These are phyloP conservation scores for Polytrichum formosum DNA, from an alignment of 225 moss, liverwort and hornwort genomes.

Conservation along the genomic window DNA sequence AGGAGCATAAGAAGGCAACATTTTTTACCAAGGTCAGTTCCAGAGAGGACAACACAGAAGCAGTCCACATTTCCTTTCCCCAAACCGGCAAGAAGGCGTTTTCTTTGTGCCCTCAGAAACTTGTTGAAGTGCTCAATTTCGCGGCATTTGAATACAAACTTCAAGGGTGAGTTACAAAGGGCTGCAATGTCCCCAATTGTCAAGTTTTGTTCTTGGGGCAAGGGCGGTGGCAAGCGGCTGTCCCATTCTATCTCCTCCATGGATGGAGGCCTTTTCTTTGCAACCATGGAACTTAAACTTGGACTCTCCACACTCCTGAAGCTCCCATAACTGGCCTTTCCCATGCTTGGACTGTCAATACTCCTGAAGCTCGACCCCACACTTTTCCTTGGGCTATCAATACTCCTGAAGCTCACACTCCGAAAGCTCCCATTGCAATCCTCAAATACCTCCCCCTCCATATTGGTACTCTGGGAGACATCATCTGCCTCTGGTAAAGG, in stretches of 20 bases:
- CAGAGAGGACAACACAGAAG: constrained; percentile 45
- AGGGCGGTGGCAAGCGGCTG: constrained; percentile 21
- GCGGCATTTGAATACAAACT: constrained; percentile 53
- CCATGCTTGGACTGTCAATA: constrained; percentile 16
- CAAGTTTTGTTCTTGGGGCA: constrained; percentile 27
- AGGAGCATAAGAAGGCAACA: too few relatives aligned
- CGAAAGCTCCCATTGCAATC: constrained; percentile 29
- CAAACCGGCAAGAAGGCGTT: constrained; percentile 21
- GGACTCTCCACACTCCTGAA: constrained; percentile 26
- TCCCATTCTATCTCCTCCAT: constrained; percentile 36
- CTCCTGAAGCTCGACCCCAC: constrained; percentile 28
- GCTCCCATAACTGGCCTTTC: constrained; percentile 13
- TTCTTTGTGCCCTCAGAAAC: constrained; percentile 37
- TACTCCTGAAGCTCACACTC: constrained; percentile 27
- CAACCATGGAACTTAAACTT: constrained; percentile 7
- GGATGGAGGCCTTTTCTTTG: constrained; percentile 18
- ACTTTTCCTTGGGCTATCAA: constrained; percentile 17
- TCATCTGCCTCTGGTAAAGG: neutral
- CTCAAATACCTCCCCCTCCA: constrained; percentile 16
- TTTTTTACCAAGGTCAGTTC: constrained; percentile 31
- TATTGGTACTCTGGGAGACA: neutral
- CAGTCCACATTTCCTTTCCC: constrained; percentile 20
- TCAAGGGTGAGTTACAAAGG: constrained; percentile 51
- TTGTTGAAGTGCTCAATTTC: constrained; percentile 51
- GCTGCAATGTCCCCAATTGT: constrained; percentile 52